Conservation (phyloP, 1,284 basidiomycete species). For the Papiliotrema flavescens region DNA sequence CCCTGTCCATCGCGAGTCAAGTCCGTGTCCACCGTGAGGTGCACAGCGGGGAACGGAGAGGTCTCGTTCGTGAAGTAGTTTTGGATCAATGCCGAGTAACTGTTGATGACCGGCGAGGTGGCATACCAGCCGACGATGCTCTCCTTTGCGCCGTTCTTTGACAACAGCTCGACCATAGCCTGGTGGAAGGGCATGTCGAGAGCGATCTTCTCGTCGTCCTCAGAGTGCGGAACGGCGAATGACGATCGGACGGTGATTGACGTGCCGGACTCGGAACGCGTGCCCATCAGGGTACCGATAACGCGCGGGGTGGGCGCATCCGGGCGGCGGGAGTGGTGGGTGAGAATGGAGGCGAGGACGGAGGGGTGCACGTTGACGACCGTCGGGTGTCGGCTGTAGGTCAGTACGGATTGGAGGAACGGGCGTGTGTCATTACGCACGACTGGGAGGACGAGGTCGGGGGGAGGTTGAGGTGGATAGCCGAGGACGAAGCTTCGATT, state of each 20-base stretch:
- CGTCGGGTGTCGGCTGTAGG: constrained; percentile 59
- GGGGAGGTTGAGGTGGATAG: constrained; percentile 46
- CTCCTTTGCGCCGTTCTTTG: constrained; percentile 47
- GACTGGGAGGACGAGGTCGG: constrained; percentile 36
- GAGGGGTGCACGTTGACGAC: constrained; percentile 84
- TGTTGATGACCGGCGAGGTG: constrained; percentile 83
- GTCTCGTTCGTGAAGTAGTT: constrained; percentile 97
- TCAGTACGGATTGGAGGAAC: background rate
- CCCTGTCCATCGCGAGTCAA: constrained; percentile 60
- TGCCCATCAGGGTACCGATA: constrained; percentile 92
- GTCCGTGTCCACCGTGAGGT: constrained; percentile 83
- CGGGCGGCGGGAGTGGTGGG: constrained; percentile 90
- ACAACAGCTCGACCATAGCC: constrained; percentile 80
- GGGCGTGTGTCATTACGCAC: constrained; percentile 12
- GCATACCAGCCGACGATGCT: constrained; percentile 61
- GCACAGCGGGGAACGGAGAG: constrained; percentile 80
- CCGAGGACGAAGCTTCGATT: constrained; percentile 44
- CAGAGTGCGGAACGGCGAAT: constrained; percentile 86
- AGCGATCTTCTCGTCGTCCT: constrained; percentile 86
- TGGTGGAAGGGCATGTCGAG: constrained; percentile 96
- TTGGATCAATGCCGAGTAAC: constrained; percentile 96
- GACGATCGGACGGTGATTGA: constrained; percentile 70
- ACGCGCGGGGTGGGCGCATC: constrained; percentile 62
- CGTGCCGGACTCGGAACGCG: constrained; percentile 64
- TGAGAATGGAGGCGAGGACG: constrained; percentile 90